Evolutionary conservation across 2,329 filamentous ascomycete species (phyloP).

Genomic region (Alternaria longipes): DNA sequence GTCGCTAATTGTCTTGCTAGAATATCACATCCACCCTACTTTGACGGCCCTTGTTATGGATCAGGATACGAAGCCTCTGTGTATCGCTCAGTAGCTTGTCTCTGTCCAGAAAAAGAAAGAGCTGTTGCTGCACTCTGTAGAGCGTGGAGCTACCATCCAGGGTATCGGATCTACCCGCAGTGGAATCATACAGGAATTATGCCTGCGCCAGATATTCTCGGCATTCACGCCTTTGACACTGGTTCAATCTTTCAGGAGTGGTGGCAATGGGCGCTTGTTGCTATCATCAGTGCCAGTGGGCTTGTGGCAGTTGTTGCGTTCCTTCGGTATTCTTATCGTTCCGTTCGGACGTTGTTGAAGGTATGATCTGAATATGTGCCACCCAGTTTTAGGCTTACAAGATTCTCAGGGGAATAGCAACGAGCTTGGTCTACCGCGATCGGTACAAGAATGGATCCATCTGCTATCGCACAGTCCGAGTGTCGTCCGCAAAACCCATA

Average conservation of each 20-base stretch:
- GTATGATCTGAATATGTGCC: constrained; percentile 25
- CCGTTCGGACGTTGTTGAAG: constrained; percentile 31
- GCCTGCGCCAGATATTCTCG: constrained; percentile 33
- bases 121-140: background rate
- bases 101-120: background rate
- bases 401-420: constrained; percentile 24
- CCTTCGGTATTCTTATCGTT: constrained; percentile 36
- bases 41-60: background rate
- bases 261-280: constrained; percentile 48
- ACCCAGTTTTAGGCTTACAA: constrained; percentile 16
- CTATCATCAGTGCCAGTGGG: constrained; percentile 43
- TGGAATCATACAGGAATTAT: constrained; percentile 1
- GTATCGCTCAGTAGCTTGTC: background rate
- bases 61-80: background rate
- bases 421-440: constrained; percentile 31
- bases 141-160: background rate
- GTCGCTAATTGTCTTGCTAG: constrained; percentile 5
- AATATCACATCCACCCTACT: constrained; percentile 7
- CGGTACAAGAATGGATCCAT: constrained; percentile 44
- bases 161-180: background rate
- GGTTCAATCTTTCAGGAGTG: constrained; percentile 36
- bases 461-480: constrained; percentile 34
- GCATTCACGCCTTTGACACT: constrained; percentile 41
- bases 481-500: constrained; percentile 28
- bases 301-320: constrained; percentile 38